These are phyloP conservation scores for Septoria linicola DNA, from an alignment of 2,329 filamentous ascomycete species.

Conservation along the genomic window DNA sequence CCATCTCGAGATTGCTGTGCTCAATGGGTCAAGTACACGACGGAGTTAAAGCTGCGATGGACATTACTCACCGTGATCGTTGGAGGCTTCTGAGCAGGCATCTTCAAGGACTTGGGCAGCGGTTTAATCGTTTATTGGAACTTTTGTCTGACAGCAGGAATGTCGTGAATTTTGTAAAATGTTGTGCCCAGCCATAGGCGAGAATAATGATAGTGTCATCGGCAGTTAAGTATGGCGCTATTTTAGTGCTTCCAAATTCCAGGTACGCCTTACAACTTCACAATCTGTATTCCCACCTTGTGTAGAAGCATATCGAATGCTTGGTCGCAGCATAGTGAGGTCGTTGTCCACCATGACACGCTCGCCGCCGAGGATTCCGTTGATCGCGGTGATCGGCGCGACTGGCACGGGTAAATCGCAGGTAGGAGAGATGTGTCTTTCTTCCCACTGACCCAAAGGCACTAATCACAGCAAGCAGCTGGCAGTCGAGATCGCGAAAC, in stretches of 20 bases:
- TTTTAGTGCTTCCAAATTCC: background rate
- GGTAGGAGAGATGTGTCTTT: constrained; percentile 50
- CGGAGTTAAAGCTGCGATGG: too few species aligned
- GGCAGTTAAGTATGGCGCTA: constrained; percentile 8
- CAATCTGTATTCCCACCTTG: background rate
- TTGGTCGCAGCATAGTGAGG: constrained; percentile 6
- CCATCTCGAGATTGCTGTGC: too few species aligned
- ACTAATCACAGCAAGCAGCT: constrained; percentile 60
- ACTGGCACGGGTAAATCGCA: constrained; percentile 94
- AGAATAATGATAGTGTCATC: constrained; percentile 12
- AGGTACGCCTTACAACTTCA: constrained; percentile 12
- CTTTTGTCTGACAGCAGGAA: background rate
- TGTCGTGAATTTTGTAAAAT: background rate
- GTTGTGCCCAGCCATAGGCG: constrained; percentile 10
- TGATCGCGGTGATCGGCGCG: constrained; percentile 81
- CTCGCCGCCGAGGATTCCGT: constrained; percentile 46
- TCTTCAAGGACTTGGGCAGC: too few species aligned
- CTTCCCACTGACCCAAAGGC: constrained; percentile 10
- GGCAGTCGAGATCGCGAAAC: constrained; percentile 79
- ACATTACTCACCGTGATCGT: constrained; percentile 63
- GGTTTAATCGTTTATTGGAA: constrained; percentile 9
- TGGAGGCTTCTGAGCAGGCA: constrained; percentile 43
- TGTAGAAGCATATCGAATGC: constrained; percentile 14
- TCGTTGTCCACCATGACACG: constrained; percentile 27
- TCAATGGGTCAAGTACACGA: too few species aligned